A percentile compares a stretch with the other conserved stretches of the same genome.
phyloP scores from a whole-genome alignment of 306 rosid species.

The Coriaria nepalensis region DNA sequence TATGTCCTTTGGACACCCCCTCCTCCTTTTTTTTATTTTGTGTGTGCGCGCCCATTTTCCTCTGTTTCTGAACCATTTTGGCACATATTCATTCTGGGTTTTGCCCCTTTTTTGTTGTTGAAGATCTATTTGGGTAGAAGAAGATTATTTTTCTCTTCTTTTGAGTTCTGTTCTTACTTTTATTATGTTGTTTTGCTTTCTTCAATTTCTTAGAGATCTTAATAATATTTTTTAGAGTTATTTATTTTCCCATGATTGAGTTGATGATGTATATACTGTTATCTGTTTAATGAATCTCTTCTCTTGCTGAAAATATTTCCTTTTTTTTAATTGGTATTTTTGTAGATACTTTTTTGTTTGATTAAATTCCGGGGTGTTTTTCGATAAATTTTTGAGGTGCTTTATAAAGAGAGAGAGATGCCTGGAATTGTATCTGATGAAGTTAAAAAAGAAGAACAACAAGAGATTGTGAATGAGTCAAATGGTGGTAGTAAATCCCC shows the following conservation, averaged over 20 bases:
- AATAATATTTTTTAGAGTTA: too few species aligned
- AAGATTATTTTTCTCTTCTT: too few species aligned
- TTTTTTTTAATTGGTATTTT: not conserved
- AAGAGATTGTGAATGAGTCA: slow-evolving; percentile 21
- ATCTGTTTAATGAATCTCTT: not conserved
- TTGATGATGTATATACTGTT: not conserved
- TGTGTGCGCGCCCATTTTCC: not conserved
- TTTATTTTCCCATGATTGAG: too few species aligned
- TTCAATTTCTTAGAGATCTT: too few species aligned
- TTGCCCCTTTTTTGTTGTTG: too few species aligned
- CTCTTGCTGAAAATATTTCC: not conserved
- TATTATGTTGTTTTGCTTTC: too few species aligned
- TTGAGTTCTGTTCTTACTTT: too few species aligned
- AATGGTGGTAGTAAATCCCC: slow-evolving; percentile 25
- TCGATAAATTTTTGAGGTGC: slow-evolving; percentile 12
- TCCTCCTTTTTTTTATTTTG: not conserved
- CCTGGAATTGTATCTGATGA: slow-evolving; percentile 42
- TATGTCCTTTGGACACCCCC: too few species aligned
- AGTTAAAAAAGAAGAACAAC: slow-evolving; percentile 32
- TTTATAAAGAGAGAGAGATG: slow-evolving; percentile 20
- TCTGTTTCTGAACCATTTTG: slow-evolving; percentile 8
- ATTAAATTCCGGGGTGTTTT: slow-evolving; percentile 22
- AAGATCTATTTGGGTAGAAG: too few species aligned
- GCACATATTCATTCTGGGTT: not conserved
- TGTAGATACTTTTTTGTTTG: slow-evolving; percentile 17